Conservation (phyloP, 1,284 basidiomycete genomes). For the Trichosporon sp. region DNA sequence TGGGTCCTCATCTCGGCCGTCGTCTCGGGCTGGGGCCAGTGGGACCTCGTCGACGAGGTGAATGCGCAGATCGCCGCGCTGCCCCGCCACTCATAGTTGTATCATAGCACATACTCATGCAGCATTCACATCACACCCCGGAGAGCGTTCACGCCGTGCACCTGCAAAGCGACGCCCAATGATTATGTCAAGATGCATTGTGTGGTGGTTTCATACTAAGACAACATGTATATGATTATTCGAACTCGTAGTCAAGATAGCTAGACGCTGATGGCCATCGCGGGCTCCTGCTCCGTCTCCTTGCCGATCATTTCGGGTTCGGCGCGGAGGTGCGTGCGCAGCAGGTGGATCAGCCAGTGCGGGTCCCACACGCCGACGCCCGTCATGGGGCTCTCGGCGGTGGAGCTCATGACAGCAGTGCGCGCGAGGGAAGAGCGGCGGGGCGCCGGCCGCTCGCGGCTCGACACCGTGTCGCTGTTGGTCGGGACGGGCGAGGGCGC, state of each 20-base stretch:
- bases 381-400: constrained; percentile 5
- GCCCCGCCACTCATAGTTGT: constrained; percentile 28
- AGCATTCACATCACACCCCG: not conserved
- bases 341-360: constrained; percentile 41
- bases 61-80: constrained; percentile 8
- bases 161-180: not conserved
- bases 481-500: not conserved
- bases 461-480: not conserved
- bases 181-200: not conserved
- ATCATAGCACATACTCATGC: not conserved
- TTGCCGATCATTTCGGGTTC: constrained; percentile 8
- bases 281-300: not conserved
- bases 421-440: not conserved
- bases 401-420: not conserved
- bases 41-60: constrained; percentile 71
- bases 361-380: constrained; percentile 44
- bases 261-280: not conserved
- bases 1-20: constrained; percentile 78
- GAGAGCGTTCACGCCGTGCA: no score
- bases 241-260: not conserved
- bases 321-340: constrained; percentile 25
- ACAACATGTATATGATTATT: constrained; percentile 2
- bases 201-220: not conserved
- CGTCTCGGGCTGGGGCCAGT: constrained; percentile 74
- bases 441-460: not conserved